Evolutionary conservation across 2,329 filamentous ascomycete species (phyloP), one percentile per base, ranked within the genome.

Genomic region (Aspergillus fumigatus): DNA sequence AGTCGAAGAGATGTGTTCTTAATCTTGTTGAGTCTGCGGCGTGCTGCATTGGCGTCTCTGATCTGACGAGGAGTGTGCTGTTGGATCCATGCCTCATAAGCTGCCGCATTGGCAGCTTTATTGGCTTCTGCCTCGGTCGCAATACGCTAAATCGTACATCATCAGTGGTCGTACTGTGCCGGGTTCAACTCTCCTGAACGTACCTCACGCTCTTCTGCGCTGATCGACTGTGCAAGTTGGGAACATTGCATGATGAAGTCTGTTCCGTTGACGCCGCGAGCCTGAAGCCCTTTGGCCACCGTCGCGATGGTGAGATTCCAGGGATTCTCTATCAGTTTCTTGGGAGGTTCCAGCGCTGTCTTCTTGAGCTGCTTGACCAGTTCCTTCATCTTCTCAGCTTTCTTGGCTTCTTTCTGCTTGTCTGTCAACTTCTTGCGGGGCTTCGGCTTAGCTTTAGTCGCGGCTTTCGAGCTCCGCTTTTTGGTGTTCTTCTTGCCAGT

Each of bases 31-130:
- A 79, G 67, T n/a, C 52, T 61, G 27, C 41, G 57, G 40, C 86
- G 82, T 10, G 86, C 86, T 10, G 61, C 65, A 68, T 89, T 89
- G 55, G 86, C 86, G 3, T 75, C 57, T 48, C 74, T 74, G 62
- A 89, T 87, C 65, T 86, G 69, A 4, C 82, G 73, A 9, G 83
- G 79, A 1, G 82, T 82, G 65, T 85, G 71, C 3, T 70, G 72
- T 32, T 79, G 68, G 21, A 88, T 69, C 83, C 83, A 89, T 57
- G 76, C 67, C 29, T 80, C 73, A 65, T 80, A 81, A 14, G 73
- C 75, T 21, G 73, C 71, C 21, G 69, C 62, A 51, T 79, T 79
- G 14, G 74, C 70, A 43, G 73, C 75, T 21, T 69, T 78, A 61
- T 77, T 79, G 57, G 79, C 65, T 54, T 76, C 77, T 51, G 80